Base-by-base conservation (phyloP, 345 rosid genomes). In the Moricandia arvensis region DNA sequence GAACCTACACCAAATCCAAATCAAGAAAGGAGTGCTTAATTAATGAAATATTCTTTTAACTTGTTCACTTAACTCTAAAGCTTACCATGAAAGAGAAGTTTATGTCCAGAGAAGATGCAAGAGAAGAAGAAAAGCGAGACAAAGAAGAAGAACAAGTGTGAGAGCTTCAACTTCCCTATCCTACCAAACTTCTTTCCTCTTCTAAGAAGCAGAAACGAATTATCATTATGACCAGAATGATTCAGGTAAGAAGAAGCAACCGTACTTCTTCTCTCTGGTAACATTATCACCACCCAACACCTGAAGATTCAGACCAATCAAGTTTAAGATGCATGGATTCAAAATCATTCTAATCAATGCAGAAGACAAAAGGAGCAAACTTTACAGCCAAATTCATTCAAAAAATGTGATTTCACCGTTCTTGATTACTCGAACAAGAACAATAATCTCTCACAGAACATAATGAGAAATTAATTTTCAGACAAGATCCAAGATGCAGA, bases 141-240 rank as follows among this genome's bases (percentile, higher is more conserved):
- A 34, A 88, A 82, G 74, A 90, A 73, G 55, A 85, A 66, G 62
- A 85, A 62, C 69, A 82, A 85, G 33, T 71, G 81, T 72, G 80
- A 76, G 38, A 82, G 82, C 55, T 85, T 86, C 54, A 79, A 71
- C 69, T 83, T 86, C 64, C 74, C 63, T 33, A 82, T 63, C 77
- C 92, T 86, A 76, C 86, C 85, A 58, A 83, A 67, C 83, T 87
- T 86, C 69, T 82, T 83, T 24, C 93, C 96, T 31, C 87, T 84
- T 31, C 89, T 88, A 65, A 61, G 83, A 31, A 75, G 59, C 9
- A 81, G 82, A 60, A 57, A 54, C 13, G 72, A 75, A 33, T 73
- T 76, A 31, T 80, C 86, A 64, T 30, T 74, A 11, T 80, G 83
- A 76, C 75, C 71, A 47, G 79, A 29, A 1, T 79, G 83, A 68